Evolutionary conservation across 768 basidiomycete species (phyloP), one percentile per base, ranked within the genome.

Genomic region (Austroboletus eburneus): DNA sequence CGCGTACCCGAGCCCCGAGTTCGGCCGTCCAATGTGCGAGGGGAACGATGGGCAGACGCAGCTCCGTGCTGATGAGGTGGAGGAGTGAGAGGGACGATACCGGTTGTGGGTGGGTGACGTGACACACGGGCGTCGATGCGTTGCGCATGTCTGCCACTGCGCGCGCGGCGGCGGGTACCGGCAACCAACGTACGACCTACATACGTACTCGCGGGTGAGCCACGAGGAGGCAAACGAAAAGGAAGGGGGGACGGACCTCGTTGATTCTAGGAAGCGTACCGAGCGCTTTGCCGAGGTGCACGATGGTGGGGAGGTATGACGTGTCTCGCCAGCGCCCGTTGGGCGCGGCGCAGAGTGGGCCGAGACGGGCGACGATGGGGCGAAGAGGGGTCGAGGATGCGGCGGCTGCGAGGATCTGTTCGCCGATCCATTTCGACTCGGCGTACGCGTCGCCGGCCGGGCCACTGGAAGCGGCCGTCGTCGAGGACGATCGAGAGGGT

Each of bases 251-350:
- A 48, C 42, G 9, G 33, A 62, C 67, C 61, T 59, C 55, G 34
- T 58, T 45, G 23, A 46, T 24, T 23, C 35, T 46, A 2, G 64
- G 59, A 33, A 66, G 43, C 7, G 47, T 50, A 13, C 52, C 50
- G 16, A 66, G 27, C 16, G 54, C 7, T 9, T 39, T 37, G 10
- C 57, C 39, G 20, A 54, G 51, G 38, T 51, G 53, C 5, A 72
- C 61, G 27, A 73, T 51, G 22, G 55, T 48, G 6, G 72, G 73
- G n/a, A 72, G 49, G 60, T 64, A 70, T 32, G 73, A 67, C 18
- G 54, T 46, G 25, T 59, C 54, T 24, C 72, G 69, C 73, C 72
- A 73, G 22, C 57, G 58, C 1, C 73, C 74, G 42, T 66, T 68
- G 1, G 34, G 30, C 14, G 60, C 62, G 7, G 73, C 68, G 12